Evolutionary conservation across 305 asterid species (phyloP).

Genomic region (Fraxinus velutina): DNA sequence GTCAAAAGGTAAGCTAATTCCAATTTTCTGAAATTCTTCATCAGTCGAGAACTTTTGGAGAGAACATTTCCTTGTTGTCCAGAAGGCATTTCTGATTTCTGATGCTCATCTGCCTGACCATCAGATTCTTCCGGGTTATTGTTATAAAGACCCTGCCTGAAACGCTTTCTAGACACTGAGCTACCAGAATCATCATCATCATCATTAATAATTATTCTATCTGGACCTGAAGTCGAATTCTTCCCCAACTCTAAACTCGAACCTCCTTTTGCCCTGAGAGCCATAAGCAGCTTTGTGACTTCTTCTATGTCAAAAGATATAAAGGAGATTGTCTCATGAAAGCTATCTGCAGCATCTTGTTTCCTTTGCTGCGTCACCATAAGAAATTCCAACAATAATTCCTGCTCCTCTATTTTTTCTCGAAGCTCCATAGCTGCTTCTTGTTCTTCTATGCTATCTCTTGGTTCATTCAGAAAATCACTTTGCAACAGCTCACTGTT

Average conservation of each 20-base stretch:
- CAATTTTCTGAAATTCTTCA: slow-evolving; percentile 75
- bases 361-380: slow-evolving; percentile 66
- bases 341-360: slow-evolving; percentile 61
- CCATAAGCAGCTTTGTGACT: slow-evolving; percentile 55
- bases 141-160: slow-evolving; percentile 48
- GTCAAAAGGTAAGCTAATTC: slow-evolving; percentile 80
- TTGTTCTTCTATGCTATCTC: slow-evolving; percentile 73
- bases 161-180: slow-evolving; percentile 69
- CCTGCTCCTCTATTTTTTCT: slow-evolving; percentile 85
- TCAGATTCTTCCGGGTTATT: slow-evolving; percentile 33
- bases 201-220: slow-evolving; percentile 19
- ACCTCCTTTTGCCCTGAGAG: slow-evolving; percentile 47
- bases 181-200: slow-evolving; percentile 56
- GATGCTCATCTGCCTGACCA: slow-evolving; percentile 30
- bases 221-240: slow-evolving; percentile 35
- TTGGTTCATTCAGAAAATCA: slow-evolving; percentile 78
- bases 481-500: slow-evolving; percentile 83
- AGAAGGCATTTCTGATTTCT: slow-evolving; percentile 33
- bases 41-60: slow-evolving; percentile 59
- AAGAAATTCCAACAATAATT: slow-evolving; percentile 79
- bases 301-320: slow-evolving; percentile 77
- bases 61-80: slow-evolving; percentile 43
- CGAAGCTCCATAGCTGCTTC: slow-evolving; percentile 77
- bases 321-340: slow-evolving; percentile 59
- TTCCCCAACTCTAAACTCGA: slow-evolving; percentile 34